Evolutionary conservation across 2,329 filamentous ascomycete species (phyloP).

Genomic region (Ilyonectria destructans): DNA sequence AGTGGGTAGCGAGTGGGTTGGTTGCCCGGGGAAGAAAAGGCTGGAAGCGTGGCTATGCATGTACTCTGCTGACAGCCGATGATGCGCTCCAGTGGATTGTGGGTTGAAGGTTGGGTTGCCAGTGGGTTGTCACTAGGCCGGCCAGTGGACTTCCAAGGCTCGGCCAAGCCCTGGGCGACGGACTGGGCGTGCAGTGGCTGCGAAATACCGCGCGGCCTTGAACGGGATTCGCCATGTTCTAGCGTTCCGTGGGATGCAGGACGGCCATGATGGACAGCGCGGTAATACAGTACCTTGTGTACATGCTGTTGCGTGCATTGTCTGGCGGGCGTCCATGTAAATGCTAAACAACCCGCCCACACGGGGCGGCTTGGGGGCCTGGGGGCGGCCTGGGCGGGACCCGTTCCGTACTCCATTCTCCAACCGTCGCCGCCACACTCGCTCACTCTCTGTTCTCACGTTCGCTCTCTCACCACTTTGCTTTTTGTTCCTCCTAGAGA

Average conservation of each 20-base stretch:
- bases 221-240: constrained; percentile 8
- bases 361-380: neutral
- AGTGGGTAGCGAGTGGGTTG: neutral
- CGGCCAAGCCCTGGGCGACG: constrained; percentile 3
- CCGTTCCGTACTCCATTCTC: constrained; percentile 9
- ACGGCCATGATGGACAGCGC: too few relatives aligned
- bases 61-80: constrained; percentile 13
- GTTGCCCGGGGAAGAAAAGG: constrained; percentile 16
- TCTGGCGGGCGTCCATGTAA: neutral
- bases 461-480: constrained; percentile 4
- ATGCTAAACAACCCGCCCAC: constrained; percentile 7
- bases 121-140: neutral
- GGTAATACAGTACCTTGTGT: neutral
- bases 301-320: neutral
- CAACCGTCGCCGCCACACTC: constrained; percentile 13
- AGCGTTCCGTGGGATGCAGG: neutral
- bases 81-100: constrained; percentile 21
- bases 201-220: constrained; percentile 9
- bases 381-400: neutral
- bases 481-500: neutral
- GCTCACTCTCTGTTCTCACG: constrained; percentile 8
- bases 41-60: constrained; percentile 25
- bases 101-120: too few relatives aligned
- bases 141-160: constrained; percentile 7
- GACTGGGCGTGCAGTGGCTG: constrained; percentile 3